phyloP scores from a whole-genome alignment of 2,329 filamentous ascomycete species.

The Epichloe uncinata region DNA sequence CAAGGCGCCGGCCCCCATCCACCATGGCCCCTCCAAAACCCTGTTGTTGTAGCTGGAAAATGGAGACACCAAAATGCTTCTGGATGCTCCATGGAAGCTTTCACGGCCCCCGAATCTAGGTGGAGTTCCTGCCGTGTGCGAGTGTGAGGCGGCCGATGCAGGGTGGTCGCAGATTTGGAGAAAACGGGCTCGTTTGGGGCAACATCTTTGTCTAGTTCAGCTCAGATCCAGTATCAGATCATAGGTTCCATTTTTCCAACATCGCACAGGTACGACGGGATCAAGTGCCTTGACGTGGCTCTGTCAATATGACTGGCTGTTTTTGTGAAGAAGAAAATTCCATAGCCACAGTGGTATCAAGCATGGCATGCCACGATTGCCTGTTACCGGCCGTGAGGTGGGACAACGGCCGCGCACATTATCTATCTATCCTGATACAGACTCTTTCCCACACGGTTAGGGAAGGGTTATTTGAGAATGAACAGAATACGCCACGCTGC shows the following conservation, averaged over 20 bases:
- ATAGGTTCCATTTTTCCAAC: neutral
- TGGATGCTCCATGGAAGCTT: constrained; percentile 12
- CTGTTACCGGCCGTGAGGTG: neutral
- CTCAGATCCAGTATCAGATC: neutral
- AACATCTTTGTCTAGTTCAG: neutral
- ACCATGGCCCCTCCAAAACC: constrained; percentile 7
- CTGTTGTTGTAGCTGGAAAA: constrained; percentile 6
- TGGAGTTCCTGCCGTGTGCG: constrained; percentile 10
- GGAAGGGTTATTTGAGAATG: neutral
- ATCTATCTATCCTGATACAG: neutral
- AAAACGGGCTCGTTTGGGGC: constrained; percentile 1
- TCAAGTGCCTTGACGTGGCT: neutral
- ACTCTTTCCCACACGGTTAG: neutral
- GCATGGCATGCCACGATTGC: too few relatives aligned
- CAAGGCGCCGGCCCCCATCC: constrained; percentile 6
- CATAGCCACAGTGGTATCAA: too few relatives aligned
- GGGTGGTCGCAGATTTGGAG: constrained; percentile 9
- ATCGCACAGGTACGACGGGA: neutral
- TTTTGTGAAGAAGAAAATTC: neutral
- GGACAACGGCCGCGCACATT: neutral
- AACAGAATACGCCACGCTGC: too few relatives aligned
- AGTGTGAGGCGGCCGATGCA: neutral
- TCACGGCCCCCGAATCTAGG: constrained; percentile 8
- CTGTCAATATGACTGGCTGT: neutral
- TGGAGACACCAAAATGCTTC: constrained; percentile 12